These are phyloP conservation scores for Tetracladium setigerum DNA, from an alignment of 495 filamentous ascomycete species.

Conservation along the genomic window DNA sequence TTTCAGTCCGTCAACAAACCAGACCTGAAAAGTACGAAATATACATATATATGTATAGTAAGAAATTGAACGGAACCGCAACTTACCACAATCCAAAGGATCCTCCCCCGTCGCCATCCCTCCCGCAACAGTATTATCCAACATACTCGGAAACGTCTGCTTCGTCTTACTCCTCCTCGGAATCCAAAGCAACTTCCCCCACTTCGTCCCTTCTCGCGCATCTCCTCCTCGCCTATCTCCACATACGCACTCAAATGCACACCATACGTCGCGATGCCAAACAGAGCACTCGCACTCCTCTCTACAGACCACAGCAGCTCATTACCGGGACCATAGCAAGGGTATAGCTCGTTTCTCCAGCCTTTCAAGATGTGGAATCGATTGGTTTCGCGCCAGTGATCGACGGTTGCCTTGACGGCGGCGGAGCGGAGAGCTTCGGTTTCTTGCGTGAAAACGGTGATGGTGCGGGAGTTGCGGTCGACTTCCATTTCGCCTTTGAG, in stretches of 20 bases:
- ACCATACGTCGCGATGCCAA: conserved; percentile 83
- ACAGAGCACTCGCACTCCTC: conserved; percentile 67
- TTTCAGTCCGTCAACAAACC: too few species aligned
- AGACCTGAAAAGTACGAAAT: too few species aligned
- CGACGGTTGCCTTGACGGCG: conserved; percentile 49
- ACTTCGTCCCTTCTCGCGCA: conserved; percentile 8
- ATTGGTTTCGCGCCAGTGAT: conserved; percentile 52
- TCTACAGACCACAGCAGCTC: conserved; percentile 72
- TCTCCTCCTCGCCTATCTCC: conserved; percentile 31
- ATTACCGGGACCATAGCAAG: conserved; percentile 59
- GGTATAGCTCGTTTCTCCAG: conserved; percentile 87
- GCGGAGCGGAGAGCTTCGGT: conserved; percentile 51
- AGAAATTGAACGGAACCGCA: too few species aligned
- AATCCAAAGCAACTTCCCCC: conserved; percentile 74
- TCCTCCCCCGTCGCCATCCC: conserved; percentile 75
- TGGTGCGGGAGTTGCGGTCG: conserved; percentile 36
- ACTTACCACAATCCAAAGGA: conserved; percentile 66
- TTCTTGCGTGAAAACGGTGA: conserved; percentile 39
- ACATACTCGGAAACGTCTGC: conserved; percentile 60
- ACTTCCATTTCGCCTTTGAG: conserved; percentile 48
- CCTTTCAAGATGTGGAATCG: conserved; percentile 67
- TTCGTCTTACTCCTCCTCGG: conserved; percentile 69
- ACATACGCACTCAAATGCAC: conserved; percentile 82
- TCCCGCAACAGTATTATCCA: conserved; percentile 93
- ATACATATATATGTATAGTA: too few species aligned